A percentile compares a stretch with the other conserved stretches of the same genome.
These are phyloP conservation scores for Amylostereum areolatum DNA, from an alignment of 1,284 basidiomycete genomes.

Conservation along the genomic window DNA sequence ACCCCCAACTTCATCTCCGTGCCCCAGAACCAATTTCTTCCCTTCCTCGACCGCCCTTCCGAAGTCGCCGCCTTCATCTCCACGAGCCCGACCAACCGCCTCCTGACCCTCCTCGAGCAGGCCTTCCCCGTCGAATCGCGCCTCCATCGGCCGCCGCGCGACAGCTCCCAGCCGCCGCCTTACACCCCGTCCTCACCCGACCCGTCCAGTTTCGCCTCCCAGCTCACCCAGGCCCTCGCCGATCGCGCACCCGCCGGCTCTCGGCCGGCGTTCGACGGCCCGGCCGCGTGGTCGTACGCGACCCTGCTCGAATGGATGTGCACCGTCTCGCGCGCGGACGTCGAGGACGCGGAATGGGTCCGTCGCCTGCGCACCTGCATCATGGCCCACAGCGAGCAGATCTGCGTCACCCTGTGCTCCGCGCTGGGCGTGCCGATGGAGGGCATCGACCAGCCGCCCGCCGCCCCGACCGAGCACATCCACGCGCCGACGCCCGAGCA, in stretches of 20 bases:
- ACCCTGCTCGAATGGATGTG: slow-evolving; percentile 24
- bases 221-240: neutral
- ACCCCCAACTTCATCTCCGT: slow-evolving; percentile 22
- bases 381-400: slow-evolving; percentile 25
- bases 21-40: slow-evolving; percentile 23
- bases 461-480: slow-evolving; percentile 4
- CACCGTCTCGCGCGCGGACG: slow-evolving; percentile 19
- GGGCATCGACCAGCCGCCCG: slow-evolving; percentile 7
- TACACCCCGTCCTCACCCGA: neutral
- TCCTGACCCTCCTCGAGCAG: slow-evolving; percentile 25
- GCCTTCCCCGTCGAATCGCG: slow-evolving; percentile 19
- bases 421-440: slow-evolving; percentile 26
- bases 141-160: neutral
- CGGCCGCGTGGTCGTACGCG: slow-evolving; percentile 23
- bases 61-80: slow-evolving; percentile 25
- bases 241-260: neutral
- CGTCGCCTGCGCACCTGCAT: slow-evolving; percentile 22
- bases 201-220: neutral
- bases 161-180: neutral
- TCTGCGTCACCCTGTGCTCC: slow-evolving; percentile 27
- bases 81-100: slow-evolving; percentile 20
- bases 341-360: slow-evolving; percentile 24
- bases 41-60: slow-evolving; percentile 25
- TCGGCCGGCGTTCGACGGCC: slow-evolving; percentile 10
- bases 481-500: neutral